Percentiles rank a stretch among this genome's conserved stretches.
Evolutionary conservation across 2,329 filamentous ascomycete species (phyloP).

Genomic region (Colletotrichum musicola): DNA sequence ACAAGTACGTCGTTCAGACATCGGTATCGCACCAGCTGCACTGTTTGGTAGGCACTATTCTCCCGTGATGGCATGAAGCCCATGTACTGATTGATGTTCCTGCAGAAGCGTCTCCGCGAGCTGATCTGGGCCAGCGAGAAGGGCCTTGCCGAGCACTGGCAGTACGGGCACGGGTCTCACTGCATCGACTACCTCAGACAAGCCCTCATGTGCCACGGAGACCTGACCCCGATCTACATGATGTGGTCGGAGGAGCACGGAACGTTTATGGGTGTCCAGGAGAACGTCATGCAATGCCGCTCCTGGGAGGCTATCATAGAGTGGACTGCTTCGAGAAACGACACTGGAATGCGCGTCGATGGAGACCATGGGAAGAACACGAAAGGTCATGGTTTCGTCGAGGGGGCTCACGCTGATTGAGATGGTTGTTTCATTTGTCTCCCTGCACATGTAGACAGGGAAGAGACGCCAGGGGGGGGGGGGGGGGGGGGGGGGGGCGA

Average conservation of each 20-base stretch:
- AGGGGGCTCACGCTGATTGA: neutral
- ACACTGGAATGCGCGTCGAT: neutral
- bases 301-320: neutral
- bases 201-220: neutral
- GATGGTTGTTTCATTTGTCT: no score
- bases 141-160: neutral
- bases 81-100: neutral
- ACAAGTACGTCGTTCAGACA: neutral
- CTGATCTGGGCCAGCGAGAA: neutral
- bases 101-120: neutral
- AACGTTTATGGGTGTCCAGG: neutral
- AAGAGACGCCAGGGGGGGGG: no score
- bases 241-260: neutral
- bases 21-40: neutral
- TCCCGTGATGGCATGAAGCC: neutral
- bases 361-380: slow-evolving; percentile 1
- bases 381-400: neutral
- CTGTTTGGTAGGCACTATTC: neutral
- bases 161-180: slow-evolving; percentile 1
- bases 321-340: neutral
- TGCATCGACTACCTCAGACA: slow-evolving; percentile 5
- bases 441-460: no score
- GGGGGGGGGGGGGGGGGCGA: no score
- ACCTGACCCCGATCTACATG: slow-evolving; percentile 8
- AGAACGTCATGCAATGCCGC: slow-evolving; percentile 5